A percentile compares a stretch with the other conserved stretches of the same genome.
These are phyloP conservation scores for Ceratobasidium sp. DNA, from an alignment of 1,284 basidiomycete genomes.

Conservation along the genomic window DNA sequence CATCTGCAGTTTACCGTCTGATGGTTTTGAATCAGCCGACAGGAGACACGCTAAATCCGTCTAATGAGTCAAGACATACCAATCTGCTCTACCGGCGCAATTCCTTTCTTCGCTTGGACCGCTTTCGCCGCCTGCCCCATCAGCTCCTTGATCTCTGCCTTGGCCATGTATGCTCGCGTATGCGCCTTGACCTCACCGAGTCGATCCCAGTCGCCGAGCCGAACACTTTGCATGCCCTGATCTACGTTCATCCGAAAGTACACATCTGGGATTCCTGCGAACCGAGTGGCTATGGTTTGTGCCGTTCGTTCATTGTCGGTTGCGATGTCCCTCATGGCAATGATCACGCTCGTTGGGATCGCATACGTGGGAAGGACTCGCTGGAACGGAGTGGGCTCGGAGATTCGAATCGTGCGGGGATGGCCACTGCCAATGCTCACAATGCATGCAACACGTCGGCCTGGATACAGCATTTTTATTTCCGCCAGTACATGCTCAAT, in stretches of 20 bases:
- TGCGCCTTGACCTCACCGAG: constrained; percentile 16
- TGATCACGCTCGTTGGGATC: neutral
- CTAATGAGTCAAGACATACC: too few species aligned
- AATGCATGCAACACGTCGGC: constrained; percentile 9
- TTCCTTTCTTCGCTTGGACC: neutral
- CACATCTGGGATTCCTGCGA: neutral
- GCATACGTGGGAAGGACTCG: neutral
- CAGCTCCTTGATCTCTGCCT: neutral
- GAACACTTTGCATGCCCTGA: constrained; percentile 4
- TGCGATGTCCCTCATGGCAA: constrained; percentile 10
- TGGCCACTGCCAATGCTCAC: constrained; percentile 28
- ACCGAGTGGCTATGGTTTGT: neutral
- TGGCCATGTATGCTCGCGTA: constrained; percentile 4
- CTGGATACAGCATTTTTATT: constrained; percentile 7
- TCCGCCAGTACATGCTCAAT: constrained; percentile 22
- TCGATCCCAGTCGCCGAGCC: neutral
- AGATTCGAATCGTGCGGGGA: neutral
- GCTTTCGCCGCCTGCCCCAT: neutral
- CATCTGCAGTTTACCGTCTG: too few species aligned
- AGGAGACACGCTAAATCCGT: too few species aligned
- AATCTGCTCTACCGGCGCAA: neutral
- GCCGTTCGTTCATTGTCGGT: constrained; percentile 33
- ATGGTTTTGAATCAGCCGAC: too few species aligned
- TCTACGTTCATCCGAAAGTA: constrained; percentile 34
- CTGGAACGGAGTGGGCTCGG: neutral